Base-by-base conservation (phyloP, 169 alveolate species). In the Toxoplasma gondii region DNA sequence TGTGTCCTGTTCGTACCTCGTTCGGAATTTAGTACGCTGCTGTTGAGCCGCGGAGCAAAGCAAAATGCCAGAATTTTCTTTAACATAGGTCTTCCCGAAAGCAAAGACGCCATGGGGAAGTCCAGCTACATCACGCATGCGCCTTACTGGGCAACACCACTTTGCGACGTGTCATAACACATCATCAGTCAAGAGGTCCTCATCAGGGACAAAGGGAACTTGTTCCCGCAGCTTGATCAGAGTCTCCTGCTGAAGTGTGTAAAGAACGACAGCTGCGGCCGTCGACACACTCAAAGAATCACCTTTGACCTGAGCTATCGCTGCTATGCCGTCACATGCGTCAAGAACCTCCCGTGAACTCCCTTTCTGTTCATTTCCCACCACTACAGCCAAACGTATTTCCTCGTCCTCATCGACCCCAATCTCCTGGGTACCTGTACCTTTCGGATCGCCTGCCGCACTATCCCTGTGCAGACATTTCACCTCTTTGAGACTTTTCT, bases 301-400 rank as follows among this genome's bases (percentile, higher is more conserved):
- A 17, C 91, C 91, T 43, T n/a, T 34, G 27, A 53, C 74, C 91
- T 86, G 91, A n/a, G 91, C 70, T n/a, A 86, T 86, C 38, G 70
- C 43, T 44, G 64, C 91, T 39, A 44, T 36, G 41, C 74, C 78
- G 17, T 41, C 43, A 36, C 91, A 86, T 1, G 74, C 91, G 22
- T 41, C 70, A 19, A 86, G 91, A 27, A 44, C 78, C 27, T 41
- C 91, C 70, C 44, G 70, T 36, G 91, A 44, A 41, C 70, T 29
- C 9, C 91, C 91, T 29, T 31, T 49, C 43, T 86, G 31, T 53
- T 86, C 91, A 38, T 86, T 86, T 22, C 91, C 91, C 70, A 86
- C 78, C 45, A 86, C 70, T 10, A 45, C 44, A 1, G 91, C 91
- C 91, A 67, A 86, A 29, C 43, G 10, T 69, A 36, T 45, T 34